Evolutionary conservation across 805 yeast genomes (phyloP).

Genomic region (Kazachstania kunashirensis): DNA sequence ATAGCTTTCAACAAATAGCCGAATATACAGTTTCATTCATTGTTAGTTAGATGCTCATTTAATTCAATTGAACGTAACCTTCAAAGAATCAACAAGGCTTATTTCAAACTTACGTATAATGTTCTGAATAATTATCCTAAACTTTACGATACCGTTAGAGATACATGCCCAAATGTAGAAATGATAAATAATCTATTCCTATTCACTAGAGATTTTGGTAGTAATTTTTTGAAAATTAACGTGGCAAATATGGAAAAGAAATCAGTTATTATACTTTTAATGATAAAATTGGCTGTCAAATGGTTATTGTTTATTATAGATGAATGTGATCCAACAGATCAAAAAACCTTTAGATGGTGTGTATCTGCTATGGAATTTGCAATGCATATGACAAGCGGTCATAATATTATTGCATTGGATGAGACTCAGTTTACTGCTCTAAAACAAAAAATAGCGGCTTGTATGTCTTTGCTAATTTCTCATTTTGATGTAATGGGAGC

Average conservation of each 20-base stretch:
- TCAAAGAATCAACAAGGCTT: slow-evolving; percentile 51
- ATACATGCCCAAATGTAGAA: slow-evolving; percentile 60
- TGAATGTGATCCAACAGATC: slow-evolving; percentile 88
- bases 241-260: slow-evolving; percentile 48
- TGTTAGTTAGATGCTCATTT: slow-evolving; percentile 61
- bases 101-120: slow-evolving; percentile 56
- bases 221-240: slow-evolving; percentile 53
- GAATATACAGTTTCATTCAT: slow-evolving; percentile 48
- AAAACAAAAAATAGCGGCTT: slow-evolving; percentile 79
- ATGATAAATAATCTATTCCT: slow-evolving; percentile 63
- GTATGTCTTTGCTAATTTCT: slow-evolving; percentile 86
- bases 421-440: slow-evolving; percentile 66
- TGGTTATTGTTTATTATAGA: slow-evolving; percentile 93
- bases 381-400: slow-evolving; percentile 86
- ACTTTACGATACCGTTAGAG: slow-evolving; percentile 44
- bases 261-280: slow-evolving; percentile 56
- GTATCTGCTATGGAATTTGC: slow-evolving; percentile 93
- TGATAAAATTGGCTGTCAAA: slow-evolving; percentile 68
- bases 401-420: slow-evolving; percentile 70
- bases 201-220: slow-evolving; percentile 74
- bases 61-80: slow-evolving; percentile 66
- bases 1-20: slow-evolving; percentile 46
- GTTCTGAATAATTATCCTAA: slow-evolving; percentile 52
- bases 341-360: slow-evolving; percentile 90
- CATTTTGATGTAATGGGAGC: slow-evolving; percentile 99